Evolutionary conservation across 805 yeast species (phyloP), one percentile per base, ranked within the genome.

Genomic region (Metschnikowia gelsemii): DNA sequence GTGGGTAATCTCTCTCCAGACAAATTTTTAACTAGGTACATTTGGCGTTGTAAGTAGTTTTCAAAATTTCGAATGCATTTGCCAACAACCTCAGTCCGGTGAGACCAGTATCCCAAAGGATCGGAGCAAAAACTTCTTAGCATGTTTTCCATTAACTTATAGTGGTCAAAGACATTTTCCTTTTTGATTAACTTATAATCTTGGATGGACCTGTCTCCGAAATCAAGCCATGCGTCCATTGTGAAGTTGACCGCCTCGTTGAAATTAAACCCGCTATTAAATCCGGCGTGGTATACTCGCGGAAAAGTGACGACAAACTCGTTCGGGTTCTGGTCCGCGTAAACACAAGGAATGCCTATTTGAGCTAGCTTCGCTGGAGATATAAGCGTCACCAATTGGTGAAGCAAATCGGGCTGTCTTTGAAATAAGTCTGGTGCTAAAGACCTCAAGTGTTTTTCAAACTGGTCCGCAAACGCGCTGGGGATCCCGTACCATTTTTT

Each of bases 401-500:
- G 96, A 38, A 90, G 66, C 46, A 91, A 72, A 63, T 89, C 96
- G 0, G 96, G 96, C 54, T 90, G 96, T 55, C 82, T 79, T 29
- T 76, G 73, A 58, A 89, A 86, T 40, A 87, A 69, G 56, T 89
- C 96, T 0, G 98, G 97, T 1, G 89, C 84, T 17, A 75, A 58
- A 6, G 66, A 61, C 38, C 69, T 70, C 76, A 87, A 76, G n/a
- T 78, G 66, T 14, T 60, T 54, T 50, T 88, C 93, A 57, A 90
- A 89, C 33, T 66, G 58, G 13, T 69, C 77, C 23, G 91, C 82
- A 46, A 75, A 69, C 1, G 62, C 58, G 9, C 86, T 79, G 0
- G 97, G 96, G 4, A 90, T 83, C 7, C 93, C 91, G 59, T 90
- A 90, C 98, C 98, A 90, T 45, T 89, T 82, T 58, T 91, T 91